phyloP scores from a whole-genome alignment of 768 basidiomycete species.

The Agrocybe pediades region DNA sequence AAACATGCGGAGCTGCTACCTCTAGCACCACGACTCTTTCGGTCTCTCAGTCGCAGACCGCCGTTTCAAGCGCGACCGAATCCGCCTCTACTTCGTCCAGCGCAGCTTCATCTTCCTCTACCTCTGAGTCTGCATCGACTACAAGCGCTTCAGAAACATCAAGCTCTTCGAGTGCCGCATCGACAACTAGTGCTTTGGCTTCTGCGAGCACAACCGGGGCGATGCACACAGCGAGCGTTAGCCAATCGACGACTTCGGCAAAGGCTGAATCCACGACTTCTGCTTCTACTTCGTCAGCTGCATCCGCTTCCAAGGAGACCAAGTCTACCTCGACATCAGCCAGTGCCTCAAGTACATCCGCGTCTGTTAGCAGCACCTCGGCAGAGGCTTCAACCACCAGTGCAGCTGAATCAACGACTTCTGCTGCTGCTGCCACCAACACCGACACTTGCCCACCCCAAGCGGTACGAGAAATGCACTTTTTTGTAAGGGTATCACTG shows the following conservation, averaged over 20 bases:
- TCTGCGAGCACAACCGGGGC: too few species aligned
- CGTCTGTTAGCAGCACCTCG: too few species aligned
- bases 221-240: too few species aligned
- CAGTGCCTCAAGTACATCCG: too few species aligned
- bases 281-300: too few species aligned
- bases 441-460: background rate
- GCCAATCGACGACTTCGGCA: too few species aligned
- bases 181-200: background rate
- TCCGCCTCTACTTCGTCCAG: background rate
- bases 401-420: background rate
- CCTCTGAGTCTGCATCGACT: background rate
- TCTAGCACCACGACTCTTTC: background rate
- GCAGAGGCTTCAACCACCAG: background rate
- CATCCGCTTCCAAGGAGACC: too few species aligned
- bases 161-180: background rate
- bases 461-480: background rate
- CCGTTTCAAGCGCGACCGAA: background rate
- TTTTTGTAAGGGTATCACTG: background rate
- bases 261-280: too few species aligned
- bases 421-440: background rate
- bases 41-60: background rate
- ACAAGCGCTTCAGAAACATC: background rate
- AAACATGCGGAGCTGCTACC: background rate
- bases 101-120: background rate
- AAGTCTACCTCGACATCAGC: too few species aligned